Evolutionary conservation across 768 basidiomycete species (phyloP), one percentile per base, ranked within the genome.

Genomic region (Lactarius psammicola): DNA sequence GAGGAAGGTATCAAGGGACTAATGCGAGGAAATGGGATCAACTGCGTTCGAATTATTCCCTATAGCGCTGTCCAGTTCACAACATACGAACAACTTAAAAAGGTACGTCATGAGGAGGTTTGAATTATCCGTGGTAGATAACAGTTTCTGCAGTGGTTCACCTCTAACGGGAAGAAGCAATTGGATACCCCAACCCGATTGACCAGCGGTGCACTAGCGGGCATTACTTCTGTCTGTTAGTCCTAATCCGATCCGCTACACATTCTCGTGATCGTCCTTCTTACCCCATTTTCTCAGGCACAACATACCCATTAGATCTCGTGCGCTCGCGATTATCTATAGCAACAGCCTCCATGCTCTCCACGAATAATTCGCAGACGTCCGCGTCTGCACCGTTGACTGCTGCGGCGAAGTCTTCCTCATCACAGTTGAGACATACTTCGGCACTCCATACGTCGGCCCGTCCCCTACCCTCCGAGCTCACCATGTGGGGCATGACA

Each of bases 21-120:
- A 76, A 95, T 98, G 95, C 82, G 92, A 70, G 96, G 96, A 4
- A 98, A 98, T 70, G 86, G 88, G 46, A 89, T 95, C 74, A 95
- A 95, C 77, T 94, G 92, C 76, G 71, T 95, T 71, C 83, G 96
- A 64, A 98, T 98, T 71, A 87, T 97, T 70, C 96, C 96, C 15
- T 98, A 98, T 69, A 81, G 90, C 72, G 87, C 90, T 55, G 90
- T 92, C 23, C 90, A 92, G 71, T 92, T 92, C 75, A 89, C 88
- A 4, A 88, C 91, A 3, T 97, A 97, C 70, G 95, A 96, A 74
- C 90, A 91, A 65, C 77, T 96, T 54, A 97, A 97, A 77, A 92
- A 89, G 80, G 92, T 89, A 62, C 68, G 79, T 57, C 59, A 59
- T 38, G 31, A 20, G 59, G 23, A 17, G 13, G 13, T 40, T 33